phyloP scores from a whole-genome alignment of 2,329 filamentous ascomycete species.

The Pseudocercospora vitis region DNA sequence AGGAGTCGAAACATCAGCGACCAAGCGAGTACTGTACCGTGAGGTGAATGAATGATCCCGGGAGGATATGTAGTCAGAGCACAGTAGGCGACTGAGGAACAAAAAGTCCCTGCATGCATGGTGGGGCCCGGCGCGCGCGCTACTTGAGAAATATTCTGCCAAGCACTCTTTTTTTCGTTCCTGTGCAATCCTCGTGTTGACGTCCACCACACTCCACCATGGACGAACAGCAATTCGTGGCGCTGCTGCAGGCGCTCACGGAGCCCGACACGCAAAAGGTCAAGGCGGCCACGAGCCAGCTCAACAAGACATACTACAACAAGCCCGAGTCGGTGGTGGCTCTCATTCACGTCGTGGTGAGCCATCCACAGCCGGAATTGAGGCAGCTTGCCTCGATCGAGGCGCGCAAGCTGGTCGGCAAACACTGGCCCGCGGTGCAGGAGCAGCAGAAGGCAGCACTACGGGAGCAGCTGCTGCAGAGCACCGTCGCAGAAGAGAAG shows the following conservation, averaged over 20 bases:
- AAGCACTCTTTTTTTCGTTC: conserved; percentile 1
- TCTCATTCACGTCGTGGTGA: conserved; percentile 84
- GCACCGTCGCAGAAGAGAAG: conserved; percentile 76
- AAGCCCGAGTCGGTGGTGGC: conserved; percentile 79
- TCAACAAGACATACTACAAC: conserved; percentile 92
- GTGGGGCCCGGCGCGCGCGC: background rate
- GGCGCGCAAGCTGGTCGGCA: conserved; percentile 75
- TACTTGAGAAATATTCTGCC: background rate
- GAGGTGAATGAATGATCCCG: too few species aligned
- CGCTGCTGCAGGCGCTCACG: conserved; percentile 83
- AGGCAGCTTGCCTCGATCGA: conserved; percentile 92
- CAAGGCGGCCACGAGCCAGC: conserved; percentile 79
- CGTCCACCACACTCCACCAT: conserved; percentile 47
- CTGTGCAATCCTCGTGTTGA: background rate
- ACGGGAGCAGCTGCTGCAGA: conserved; percentile 78
- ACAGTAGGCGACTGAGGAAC: too few species aligned
- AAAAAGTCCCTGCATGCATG: background rate
- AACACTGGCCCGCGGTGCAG: conserved; percentile 78
- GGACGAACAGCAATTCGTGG: conserved; percentile 80
- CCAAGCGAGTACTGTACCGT: too few species aligned
- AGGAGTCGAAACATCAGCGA: too few species aligned
- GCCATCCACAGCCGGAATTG: conserved; percentile 68
- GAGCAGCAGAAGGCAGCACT: conserved; percentile 76
- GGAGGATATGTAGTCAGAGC: too few species aligned
- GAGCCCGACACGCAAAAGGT: conserved; percentile 79